These are phyloP conservation scores for Solanum appendiculatum DNA, from an alignment of 257 asterid genomes.

Conservation along the genomic window DNA sequence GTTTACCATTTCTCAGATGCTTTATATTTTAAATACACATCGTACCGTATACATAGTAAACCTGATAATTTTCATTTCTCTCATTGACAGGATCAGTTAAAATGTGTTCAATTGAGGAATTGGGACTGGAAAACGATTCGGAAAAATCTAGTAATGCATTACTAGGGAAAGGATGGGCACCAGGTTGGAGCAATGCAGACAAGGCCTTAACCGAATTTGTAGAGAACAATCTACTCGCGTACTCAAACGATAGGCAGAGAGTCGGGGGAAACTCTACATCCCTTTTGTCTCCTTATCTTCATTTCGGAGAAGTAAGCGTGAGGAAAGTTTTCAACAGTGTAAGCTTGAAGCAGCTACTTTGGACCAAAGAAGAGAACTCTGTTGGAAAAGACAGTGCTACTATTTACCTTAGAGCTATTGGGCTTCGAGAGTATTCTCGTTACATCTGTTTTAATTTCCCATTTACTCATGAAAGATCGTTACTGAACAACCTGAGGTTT, in stretches of 20 bases:
- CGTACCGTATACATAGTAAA: neutral
- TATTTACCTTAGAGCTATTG: constrained; percentile 54
- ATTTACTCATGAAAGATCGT: constrained; percentile 63
- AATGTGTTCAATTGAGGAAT: constrained; percentile 38
- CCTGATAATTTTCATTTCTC: neutral
- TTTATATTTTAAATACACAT: neutral
- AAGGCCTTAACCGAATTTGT: constrained; percentile 56
- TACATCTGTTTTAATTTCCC: constrained; percentile 92
- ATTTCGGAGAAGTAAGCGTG: constrained; percentile 80
- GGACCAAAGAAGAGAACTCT: constrained; percentile 50
- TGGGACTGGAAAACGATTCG: constrained; percentile 73
- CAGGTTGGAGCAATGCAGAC: constrained; percentile 86
- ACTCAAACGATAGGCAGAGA: constrained; percentile 53
- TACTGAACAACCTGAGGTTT: constrained; percentile 41
- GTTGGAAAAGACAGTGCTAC: constrained; percentile 48
- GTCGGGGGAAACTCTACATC: constrained; percentile 77
- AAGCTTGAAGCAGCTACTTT: constrained; percentile 49
- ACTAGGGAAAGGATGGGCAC: constrained; percentile 80
- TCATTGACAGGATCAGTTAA: constrained; percentile 35
- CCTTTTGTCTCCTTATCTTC: constrained; percentile 74
- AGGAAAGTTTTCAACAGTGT: constrained; percentile 53
- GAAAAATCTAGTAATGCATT: constrained; percentile 87
- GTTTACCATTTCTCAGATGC: neutral
- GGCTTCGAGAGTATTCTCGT: constrained; percentile 83
- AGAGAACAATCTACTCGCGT: constrained; percentile 47